Base-by-base conservation (phyloP, 2,329 filamentous ascomycete genomes). In the Cercospora sp. region DNA sequence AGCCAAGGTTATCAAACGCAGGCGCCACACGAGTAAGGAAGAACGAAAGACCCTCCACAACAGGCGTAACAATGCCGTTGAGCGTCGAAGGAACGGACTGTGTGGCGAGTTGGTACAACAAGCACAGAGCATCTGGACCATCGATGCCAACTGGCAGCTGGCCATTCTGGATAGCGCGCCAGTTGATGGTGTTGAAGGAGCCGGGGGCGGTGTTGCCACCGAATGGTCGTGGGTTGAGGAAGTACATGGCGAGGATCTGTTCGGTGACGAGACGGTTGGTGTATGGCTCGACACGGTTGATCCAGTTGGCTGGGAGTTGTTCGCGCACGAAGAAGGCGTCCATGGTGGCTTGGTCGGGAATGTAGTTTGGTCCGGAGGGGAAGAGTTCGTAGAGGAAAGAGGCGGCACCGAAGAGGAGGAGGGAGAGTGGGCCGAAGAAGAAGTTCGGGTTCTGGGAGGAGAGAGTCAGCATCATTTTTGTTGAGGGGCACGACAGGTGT, bases 41-140 rank as follows among this genome's bases (percentile, higher is more conserved):
- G 62, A 79, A 79, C 4, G 68, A 42, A 5, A 82, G 68, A 4
- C 75, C 77, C 33, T 78, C 72, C 13, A 81, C 73, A n/a, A 76
- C 78, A 12, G 79, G 79, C 1, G 78, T 78, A 30, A 81, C 67
- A 6, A 81, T 55, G n/a, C 78, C 74, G 65, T 80, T 81, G 28
- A 80, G 67, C 20, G 68, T 78, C 2, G 73, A 75, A 3, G 82
- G 82, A 0, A 84, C 72, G 3, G 66, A 68, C 40, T 77, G 73
- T 1, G 79, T 80, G 1, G 73, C 77, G 7, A 84, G 71, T 73
- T 83, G 82, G 72, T 83, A 84, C n/a, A 84, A 66, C 70, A 84
- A 70, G 68, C 82, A 84, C 8, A 75, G 33, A 1, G 79, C 69
- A 31, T 78, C 76, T 3, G 65, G 66, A 1, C 75, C 65, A 7